Conservation (phyloP, 805 yeast genomes). For the Candida railenensis region DNA sequence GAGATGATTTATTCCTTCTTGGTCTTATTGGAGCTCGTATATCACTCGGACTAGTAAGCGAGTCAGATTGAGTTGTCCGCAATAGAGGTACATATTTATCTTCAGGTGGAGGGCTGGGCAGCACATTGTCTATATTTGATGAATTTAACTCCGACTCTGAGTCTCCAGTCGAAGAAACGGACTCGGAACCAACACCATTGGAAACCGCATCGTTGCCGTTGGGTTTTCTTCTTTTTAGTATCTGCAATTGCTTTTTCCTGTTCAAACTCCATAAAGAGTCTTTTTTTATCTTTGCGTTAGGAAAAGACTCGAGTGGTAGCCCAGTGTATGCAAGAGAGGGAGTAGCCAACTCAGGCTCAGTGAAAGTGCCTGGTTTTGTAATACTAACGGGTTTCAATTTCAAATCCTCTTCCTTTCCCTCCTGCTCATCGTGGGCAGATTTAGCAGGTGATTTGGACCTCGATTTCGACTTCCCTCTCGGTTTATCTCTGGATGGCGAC, state of each 20-base stretch:
- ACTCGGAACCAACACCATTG: conserved; percentile 1
- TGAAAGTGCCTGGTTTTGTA: conserved; percentile 28
- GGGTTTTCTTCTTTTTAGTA: conserved; percentile 8
- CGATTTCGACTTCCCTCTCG: background rate
- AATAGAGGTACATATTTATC: conserved; percentile 11
- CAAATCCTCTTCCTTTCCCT: background rate
- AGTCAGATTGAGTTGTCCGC: conserved; percentile 13
- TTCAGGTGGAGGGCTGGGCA: conserved; percentile 10
- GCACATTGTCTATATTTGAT: conserved; percentile 6
- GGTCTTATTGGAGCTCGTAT: conserved; percentile 13
- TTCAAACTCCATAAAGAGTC: conserved; percentile 54
- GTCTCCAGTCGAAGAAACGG: conserved; percentile 13
- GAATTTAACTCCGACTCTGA: conserved; percentile 5
- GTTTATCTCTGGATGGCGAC: background rate
- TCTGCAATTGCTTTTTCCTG: conserved; percentile 13
- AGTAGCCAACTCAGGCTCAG: conserved; percentile 58
- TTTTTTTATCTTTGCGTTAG: conserved; percentile 56
- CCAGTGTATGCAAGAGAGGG: conserved; percentile 69
- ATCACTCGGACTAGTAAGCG: conserved; percentile 15
- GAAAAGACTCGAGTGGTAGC: conserved; percentile 66
- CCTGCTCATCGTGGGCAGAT: background rate
- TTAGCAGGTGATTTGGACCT: background rate
- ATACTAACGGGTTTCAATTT: background rate
- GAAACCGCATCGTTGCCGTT: background rate
- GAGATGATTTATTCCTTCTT: conserved; percentile 3